Percentiles rank a stretch among this genome's conserved stretches.
These are phyloP conservation scores for Mucor mucedo DNA, from an alignment of 371 early-diverging fungal species.

Conservation along the genomic window DNA sequence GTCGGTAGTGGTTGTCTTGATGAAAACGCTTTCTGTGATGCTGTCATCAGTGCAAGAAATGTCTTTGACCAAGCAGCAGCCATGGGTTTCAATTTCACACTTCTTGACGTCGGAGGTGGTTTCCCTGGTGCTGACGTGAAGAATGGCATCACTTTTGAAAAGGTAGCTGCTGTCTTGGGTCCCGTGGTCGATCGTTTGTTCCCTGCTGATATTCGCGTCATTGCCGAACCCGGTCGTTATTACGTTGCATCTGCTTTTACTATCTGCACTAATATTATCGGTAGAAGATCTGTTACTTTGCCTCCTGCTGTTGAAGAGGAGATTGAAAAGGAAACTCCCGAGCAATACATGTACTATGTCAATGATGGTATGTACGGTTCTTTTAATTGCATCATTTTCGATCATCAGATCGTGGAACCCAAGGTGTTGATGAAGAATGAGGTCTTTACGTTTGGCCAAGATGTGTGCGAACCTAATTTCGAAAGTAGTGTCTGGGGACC, in stretches of 20 bases:
- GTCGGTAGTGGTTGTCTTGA: conserved; percentile 96
- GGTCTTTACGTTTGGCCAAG: conserved; percentile 47
- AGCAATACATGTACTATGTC: conserved; percentile 92
- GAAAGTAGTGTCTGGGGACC: conserved; percentile 95
- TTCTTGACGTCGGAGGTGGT: conserved; percentile 97
- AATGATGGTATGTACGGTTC: conserved; percentile 98
- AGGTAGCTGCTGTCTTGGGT: conserved; percentile 83
- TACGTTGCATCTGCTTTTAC: conserved; percentile 94
- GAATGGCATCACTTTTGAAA: conserved; percentile 81
- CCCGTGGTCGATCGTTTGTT: conserved; percentile 82
- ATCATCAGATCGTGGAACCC: conserved; percentile 86
- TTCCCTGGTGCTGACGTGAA: conserved; percentile 90
- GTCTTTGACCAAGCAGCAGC: conserved; percentile 86
- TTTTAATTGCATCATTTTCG: conserved; percentile 98
- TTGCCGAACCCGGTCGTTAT: conserved; percentile 98
- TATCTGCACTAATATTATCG: conserved; percentile 89
- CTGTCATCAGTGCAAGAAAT: conserved; percentile 80
- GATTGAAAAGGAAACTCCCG: neutral
- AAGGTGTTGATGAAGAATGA: conserved; percentile 49
- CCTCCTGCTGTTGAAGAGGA: conserved; percentile 32
- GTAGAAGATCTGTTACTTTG: conserved; percentile 76
- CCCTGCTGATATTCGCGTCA: conserved; percentile 77
- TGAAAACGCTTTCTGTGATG: conserved; percentile 90
- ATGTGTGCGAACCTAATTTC: conserved; percentile 36
- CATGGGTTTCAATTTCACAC: conserved; percentile 76